Base-by-base conservation (phyloP, 768 basidiomycete genomes). In the Russula brevipes region DNA sequence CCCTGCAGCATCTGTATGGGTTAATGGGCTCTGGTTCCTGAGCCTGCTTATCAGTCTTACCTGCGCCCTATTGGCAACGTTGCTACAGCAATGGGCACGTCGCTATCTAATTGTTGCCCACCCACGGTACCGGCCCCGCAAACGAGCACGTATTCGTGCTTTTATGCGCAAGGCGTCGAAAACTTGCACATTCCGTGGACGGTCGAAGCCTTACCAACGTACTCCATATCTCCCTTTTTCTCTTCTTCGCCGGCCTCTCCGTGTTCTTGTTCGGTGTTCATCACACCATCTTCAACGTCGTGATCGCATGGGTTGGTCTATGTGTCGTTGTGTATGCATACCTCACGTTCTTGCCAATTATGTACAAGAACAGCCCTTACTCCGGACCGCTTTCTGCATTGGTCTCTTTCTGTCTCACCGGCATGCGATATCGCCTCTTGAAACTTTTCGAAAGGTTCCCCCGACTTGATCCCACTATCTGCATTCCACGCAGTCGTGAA, bases 21-120 rank as follows among this genome's bases (percentile, higher is more conserved):
- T 73, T 41, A 82, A 82, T 60, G 68, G 66, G 0, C 69, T 80
- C 5, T 82, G 78, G 78, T 80, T 82, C 66, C 45, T 67, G 31
- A 71, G 71, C 54, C 62, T 74, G 2, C 56, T 68, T 3, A 70
- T 79, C 47, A 81, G 79, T 63, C 71, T 83, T 16, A 73, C 73
- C 3, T 75, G 78, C 50, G 79, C 77, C 57, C 71, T 82, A 30
- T 63, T 71, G 8, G 79, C 80, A 12, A 81, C 79, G 7, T 66
- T 83, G 8, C 75, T 80, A 31, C 78, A 83, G 65, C 79, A 81
- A 53, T 83, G 82, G 82, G 72, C 78, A 1, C 75, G 77, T 24
- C 74, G 77, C 42, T 80, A 79, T 63, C 31, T 60, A 36, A 59
- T 60, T 12, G 47, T 68, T 46, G 64, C 73, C 71, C 39, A 73